Base-by-base conservation (phyloP, 352 stramenopile genomes). In the Phytophthora sojae region DNA sequence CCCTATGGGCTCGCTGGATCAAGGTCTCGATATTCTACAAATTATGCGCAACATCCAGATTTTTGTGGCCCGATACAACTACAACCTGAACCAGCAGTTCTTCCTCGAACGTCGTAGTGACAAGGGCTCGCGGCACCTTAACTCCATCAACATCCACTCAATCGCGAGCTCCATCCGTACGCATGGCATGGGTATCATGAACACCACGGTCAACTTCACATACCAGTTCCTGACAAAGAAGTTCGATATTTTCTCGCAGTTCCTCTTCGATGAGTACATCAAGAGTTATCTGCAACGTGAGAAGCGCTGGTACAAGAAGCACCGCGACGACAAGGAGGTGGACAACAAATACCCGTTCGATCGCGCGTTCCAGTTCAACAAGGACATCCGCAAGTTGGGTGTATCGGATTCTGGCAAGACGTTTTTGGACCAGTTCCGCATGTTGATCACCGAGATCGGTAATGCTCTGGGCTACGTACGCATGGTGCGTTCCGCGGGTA, bases 41-140 rank as follows among this genome's bases (percentile, higher is more conserved):
- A 98, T 98, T 73, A 97, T 99, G 93, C 91, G 94, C 55, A 98
- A 98, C 73, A 98, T 98, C 69, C 84, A 98, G 77, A 92, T 97
- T 49, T 98, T 98, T 56, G 90, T 96, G 12, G 82, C 82, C 19
- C 76, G 85, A 14, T 97, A 96, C 85, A 98, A 97, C 76, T 99
- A 99, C 82, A 98, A 98, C 57, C 76, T 99, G 59, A 98, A 98
- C 71, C 93, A 98, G 76, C 96, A 99, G 64, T 93, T 97, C 62
- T 99, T 99, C 71, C 75, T 99, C 37, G 93, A 99, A 66, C 88
- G 93, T 26, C 86, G 85, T 44, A 93, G 90, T 55, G 92, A 98
- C 69, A 93, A 96, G 47, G 94, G 94, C 19, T 96, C 92, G 25
- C 96, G 96, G 29, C 92, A 98, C 71, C 59, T 99, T 47, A 96